These are phyloP conservation scores for Magnaporthiopsis rhizophila DNA, from an alignment of 2,329 filamentous ascomycete species.

Conservation along the genomic window DNA sequence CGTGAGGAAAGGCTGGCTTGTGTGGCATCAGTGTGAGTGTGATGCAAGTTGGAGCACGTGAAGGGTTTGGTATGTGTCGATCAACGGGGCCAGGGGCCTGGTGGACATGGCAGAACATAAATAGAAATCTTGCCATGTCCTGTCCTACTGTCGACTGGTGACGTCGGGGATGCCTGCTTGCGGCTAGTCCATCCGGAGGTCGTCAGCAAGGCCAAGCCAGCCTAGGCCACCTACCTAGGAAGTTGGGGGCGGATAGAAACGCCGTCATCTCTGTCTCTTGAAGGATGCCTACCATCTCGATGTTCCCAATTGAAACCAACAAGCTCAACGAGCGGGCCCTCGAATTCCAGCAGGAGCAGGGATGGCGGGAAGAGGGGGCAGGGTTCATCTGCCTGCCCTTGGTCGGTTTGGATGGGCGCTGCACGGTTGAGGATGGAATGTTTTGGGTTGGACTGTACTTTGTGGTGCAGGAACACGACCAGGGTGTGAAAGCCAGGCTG, in stretches of 20 bases:
- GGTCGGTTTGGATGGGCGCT: not conserved
- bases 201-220: not conserved
- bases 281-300: not conserved
- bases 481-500: not conserved
- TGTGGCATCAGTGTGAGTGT: not conserved
- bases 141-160: too few relatives aligned
- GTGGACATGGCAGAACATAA: not conserved
- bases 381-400: not conserved
- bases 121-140: not conserved
- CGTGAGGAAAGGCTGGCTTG: not conserved
- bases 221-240: not conserved
- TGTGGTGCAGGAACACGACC: not conserved
- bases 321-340: not conserved
- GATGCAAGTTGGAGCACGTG: not conserved
- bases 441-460: not conserved
- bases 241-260: not conserved
- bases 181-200: too few relatives aligned
- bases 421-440: not conserved
- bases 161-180: too few relatives aligned
- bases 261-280: not conserved
- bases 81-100: not conserved
- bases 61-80: not conserved
- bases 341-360: not conserved
- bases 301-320: not conserved
- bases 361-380: not conserved